Percentiles rank a stretch among this genome's conserved stretches.
These are phyloP conservation scores for Albizia julibrissin DNA, from an alignment of 306 rosid genomes.

Conservation along the genomic window DNA sequence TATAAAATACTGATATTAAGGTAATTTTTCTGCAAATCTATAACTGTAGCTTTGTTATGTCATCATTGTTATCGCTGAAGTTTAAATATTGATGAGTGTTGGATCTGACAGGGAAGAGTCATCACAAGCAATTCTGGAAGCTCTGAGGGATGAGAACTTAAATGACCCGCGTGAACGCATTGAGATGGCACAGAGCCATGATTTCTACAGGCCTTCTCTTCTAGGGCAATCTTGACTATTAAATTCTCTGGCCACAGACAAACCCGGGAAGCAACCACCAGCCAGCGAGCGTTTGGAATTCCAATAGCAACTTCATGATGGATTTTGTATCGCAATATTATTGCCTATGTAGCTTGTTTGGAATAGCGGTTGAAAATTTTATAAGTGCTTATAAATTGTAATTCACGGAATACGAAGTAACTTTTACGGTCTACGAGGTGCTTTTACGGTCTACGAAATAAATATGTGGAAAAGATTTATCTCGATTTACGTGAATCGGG, in stretches of 20 bases:
- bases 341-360: too few relatives aligned
- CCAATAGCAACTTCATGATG: not conserved
- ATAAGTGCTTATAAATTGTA: too few relatives aligned
- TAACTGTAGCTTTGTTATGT: not conserved
- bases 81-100: slow-evolving; percentile 27
- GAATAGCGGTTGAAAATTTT: too few relatives aligned
- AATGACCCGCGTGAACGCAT: slow-evolving; percentile 95
- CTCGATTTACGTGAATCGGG: too few relatives aligned
- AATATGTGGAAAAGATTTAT: too few relatives aligned
- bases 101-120: slow-evolving; percentile 69
- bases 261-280: not conserved
- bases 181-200: slow-evolving; percentile 92
- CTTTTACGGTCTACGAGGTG: too few relatives aligned
- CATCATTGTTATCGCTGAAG: not conserved
- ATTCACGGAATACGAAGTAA: too few relatives aligned
- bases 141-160: slow-evolving; percentile 84
- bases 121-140: slow-evolving; percentile 77
- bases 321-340: slow-evolving; percentile 26
- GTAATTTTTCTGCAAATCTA: slow-evolving; percentile 40
- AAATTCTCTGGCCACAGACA: slow-evolving; percentile 27
- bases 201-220: slow-evolving; percentile 86
- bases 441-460: too few relatives aligned
- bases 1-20: slow-evolving; percentile 79
- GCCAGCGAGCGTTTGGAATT: slow-evolving; percentile 23
- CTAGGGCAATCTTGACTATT: slow-evolving; percentile 63